A percentile compares a stretch with the other conserved stretches of the same genome.
Evolutionary conservation across 2,329 filamentous ascomycete species (phyloP).

Genomic region (Colletotrichum australisinense): DNA sequence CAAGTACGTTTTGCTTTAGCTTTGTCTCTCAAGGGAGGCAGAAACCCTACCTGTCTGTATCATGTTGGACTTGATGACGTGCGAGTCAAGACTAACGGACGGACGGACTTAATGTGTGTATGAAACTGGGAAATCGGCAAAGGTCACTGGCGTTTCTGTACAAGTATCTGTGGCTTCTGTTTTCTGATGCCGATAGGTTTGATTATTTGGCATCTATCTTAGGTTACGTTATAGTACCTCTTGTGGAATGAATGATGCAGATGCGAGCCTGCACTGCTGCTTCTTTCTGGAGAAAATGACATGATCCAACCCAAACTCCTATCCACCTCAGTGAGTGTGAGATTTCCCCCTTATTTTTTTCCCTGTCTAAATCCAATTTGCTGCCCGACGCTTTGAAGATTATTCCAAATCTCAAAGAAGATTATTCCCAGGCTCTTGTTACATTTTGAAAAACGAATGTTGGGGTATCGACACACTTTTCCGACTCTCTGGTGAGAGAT

Average conservation of each 20-base stretch:
- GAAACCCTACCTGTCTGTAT: neutral
- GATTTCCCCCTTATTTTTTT: neutral
- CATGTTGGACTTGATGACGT: neutral
- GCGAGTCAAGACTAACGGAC: neutral
- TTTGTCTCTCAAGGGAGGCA: neutral
- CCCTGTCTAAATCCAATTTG: neutral
- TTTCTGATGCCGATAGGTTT: neutral
- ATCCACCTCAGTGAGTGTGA: neutral
- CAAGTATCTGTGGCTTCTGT: neutral
- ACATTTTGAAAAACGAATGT: neutral
- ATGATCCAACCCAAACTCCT: neutral
- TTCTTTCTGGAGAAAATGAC: neutral
- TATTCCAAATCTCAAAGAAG: neutral
- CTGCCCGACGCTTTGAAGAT: neutral
- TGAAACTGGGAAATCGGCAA: neutral
- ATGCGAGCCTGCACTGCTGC: neutral
- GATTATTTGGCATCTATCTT: neutral
- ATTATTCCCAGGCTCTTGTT: neutral
- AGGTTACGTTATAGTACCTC: neutral
- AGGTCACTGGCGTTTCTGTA: slow-evolving; percentile 5
- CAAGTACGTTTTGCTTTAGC: neutral
- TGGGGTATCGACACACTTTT: neutral
- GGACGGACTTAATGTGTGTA: slow-evolving; percentile 4
- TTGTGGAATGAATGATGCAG: neutral
- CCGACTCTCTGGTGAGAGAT: neutral